Conservation (phyloP, 2,329 filamentous ascomycete genomes). For the Tolypocladium paradoxum region DNA sequence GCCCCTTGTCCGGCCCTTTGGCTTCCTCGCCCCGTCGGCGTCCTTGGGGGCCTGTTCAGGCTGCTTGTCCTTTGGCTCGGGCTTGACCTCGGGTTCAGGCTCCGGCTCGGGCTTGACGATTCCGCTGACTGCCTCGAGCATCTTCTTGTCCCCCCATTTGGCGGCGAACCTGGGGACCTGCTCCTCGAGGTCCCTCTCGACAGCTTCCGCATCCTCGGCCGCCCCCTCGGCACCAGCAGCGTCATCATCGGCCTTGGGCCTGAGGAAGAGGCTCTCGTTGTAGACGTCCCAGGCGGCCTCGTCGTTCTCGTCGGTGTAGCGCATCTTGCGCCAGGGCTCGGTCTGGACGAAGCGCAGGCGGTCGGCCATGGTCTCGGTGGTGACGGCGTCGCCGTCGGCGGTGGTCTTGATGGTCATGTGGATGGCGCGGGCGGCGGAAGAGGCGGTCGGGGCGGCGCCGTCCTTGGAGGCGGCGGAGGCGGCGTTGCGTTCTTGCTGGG, state of each 20-base stretch:
- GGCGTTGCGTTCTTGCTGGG: conserved; percentile 53
- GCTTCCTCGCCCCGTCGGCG: conserved; percentile 16
- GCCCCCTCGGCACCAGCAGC: background rate
- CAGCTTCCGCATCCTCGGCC: conserved; percentile 3
- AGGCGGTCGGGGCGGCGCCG: conserved; percentile 18
- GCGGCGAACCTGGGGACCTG: conserved; percentile 27
- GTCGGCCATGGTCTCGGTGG: conserved; percentile 62
- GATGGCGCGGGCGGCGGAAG: conserved; percentile 58
- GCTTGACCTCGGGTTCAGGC: conserved; percentile 13
- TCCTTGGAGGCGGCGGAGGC: conserved; percentile 27
- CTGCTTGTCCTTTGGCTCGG: conserved; percentile 14
- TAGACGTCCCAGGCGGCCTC: conserved; percentile 67
- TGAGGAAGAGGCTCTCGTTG: conserved; percentile 53
- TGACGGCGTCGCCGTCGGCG: conserved; percentile 53
- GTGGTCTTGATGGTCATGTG: conserved; percentile 79
- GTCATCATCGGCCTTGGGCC: conserved; percentile 7
- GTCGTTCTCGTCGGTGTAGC: conserved; percentile 74
- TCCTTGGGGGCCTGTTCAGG: conserved; percentile 5
- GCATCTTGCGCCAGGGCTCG: conserved; percentile 70
- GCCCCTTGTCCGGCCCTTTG: conserved; percentile 14
- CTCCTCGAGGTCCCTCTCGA: conserved; percentile 17
- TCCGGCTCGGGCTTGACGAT: conserved; percentile 23
- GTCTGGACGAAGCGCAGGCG: conserved; percentile 68
- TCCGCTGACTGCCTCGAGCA: conserved; percentile 35
- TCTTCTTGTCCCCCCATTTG: conserved; percentile 31